These are phyloP conservation scores for Brettanomyces naardenensis DNA, from an alignment of 805 yeast species.

Conservation along the genomic window DNA sequence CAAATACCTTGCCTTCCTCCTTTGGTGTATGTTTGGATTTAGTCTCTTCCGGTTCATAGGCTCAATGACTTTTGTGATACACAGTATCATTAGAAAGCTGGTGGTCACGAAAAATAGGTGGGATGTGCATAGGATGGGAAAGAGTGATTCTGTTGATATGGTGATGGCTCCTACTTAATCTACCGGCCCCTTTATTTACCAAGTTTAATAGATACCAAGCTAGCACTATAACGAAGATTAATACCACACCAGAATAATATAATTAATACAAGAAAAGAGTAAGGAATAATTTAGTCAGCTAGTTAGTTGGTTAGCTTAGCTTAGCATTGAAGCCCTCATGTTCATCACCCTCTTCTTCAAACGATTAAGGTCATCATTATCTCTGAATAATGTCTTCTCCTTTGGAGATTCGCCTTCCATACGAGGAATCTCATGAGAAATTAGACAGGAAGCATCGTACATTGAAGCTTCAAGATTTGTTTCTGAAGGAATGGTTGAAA, in stretches of 20 bases:
- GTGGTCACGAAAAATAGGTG: conserved; percentile 26
- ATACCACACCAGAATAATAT: too few relatives aligned
- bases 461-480: conserved; percentile 10
- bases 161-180: conserved; percentile 1
- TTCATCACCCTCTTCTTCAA: conserved; percentile 23
- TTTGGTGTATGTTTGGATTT: conserved; percentile 88
- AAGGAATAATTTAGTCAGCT: too few relatives aligned
- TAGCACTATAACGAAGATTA: background rate
- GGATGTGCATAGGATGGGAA: conserved; percentile 19
- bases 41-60: conserved; percentile 81
- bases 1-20: conserved; percentile 70
- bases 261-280: too few relatives aligned
- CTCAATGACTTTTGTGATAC: conserved; percentile 59
- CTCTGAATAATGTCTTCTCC: conserved; percentile 15
- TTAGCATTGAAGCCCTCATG: conserved; percentile 16
- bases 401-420: background rate
- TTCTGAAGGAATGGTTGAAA: conserved; percentile 20
- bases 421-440: too few relatives aligned
- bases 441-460: too few relatives aligned
- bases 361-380: conserved; percentile 23
- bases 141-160: conserved; percentile 6
- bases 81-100: conserved; percentile 25
- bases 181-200: too few relatives aligned
- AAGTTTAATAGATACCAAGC: conserved; percentile 1
- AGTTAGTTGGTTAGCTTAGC: too few relatives aligned